Evolutionary conservation across 352 stramenopile genomes (phyloP).

Genomic region (Pythium monospermum): DNA sequence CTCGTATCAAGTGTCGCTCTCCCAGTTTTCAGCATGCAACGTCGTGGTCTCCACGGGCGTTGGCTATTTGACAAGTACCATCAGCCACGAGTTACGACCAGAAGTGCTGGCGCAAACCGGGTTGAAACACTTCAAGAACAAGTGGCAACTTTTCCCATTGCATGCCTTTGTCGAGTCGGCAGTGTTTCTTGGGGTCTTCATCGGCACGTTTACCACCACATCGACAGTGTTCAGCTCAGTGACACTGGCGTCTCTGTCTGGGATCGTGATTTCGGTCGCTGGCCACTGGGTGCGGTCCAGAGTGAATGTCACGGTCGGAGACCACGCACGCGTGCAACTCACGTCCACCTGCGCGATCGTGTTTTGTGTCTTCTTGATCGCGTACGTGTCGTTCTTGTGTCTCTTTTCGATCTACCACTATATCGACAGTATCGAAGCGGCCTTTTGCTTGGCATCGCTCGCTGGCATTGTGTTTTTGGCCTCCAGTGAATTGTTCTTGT

Average conservation of each 20-base stretch:
- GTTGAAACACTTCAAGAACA: slow-evolving; percentile 60
- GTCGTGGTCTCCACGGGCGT: slow-evolving; percentile 57
- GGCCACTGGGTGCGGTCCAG: slow-evolving; percentile 63
- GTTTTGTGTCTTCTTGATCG: slow-evolving; percentile 69
- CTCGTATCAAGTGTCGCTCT: slow-evolving; percentile 43
- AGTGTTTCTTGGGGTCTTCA: slow-evolving; percentile 69
- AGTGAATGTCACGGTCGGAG: slow-evolving; percentile 52
- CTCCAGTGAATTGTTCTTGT: slow-evolving; percentile 73
- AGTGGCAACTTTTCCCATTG: slow-evolving; percentile 69
- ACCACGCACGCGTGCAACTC: slow-evolving; percentile 45
- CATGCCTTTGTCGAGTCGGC: slow-evolving; percentile 70
- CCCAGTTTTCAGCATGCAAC: slow-evolving; percentile 71
- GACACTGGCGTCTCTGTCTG: slow-evolving; percentile 63
- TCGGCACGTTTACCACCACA: slow-evolving; percentile 65
- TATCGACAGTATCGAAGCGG: slow-evolving; percentile 81
- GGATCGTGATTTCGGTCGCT: slow-evolving; percentile 69
- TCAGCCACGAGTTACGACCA: slow-evolving; percentile 55
- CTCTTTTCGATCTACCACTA: slow-evolving; percentile 81
- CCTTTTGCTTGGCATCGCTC: slow-evolving; percentile 75
- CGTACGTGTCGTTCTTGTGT: slow-evolving; percentile 62
- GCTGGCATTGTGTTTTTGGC: slow-evolving; percentile 77
- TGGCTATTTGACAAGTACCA: slow-evolving; percentile 64
- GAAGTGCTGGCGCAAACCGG: slow-evolving; percentile 47
- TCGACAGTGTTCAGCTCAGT: slow-evolving; percentile 73
- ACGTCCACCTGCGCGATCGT: slow-evolving; percentile 71